A percentile compares a stretch with the other conserved stretches of the same genome.
Conservation (phyloP, 768 basidiomycete genomes). For the Boletus reticuloceps region DNA sequence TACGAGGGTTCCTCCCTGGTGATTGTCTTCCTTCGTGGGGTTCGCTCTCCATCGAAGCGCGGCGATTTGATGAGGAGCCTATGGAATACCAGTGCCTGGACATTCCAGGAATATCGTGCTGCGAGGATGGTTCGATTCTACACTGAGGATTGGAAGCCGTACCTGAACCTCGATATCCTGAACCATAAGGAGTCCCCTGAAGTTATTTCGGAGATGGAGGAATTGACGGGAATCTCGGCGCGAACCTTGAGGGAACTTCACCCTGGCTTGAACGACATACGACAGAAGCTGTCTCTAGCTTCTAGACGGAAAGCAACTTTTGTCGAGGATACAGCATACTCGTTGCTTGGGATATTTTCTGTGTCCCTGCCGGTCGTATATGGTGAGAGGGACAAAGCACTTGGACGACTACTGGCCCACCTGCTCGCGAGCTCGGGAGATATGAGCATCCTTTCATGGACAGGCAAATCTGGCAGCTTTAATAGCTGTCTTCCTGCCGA, state of each 20-base stretch:
- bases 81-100: not conserved
- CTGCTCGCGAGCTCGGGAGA: not conserved
- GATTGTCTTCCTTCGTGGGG: not conserved
- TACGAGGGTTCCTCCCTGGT: not conserved
- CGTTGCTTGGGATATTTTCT: not conserved
- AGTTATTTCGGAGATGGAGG: not conserved
- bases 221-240: too few species aligned
- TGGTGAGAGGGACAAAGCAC: not conserved
- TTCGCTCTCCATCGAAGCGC: not conserved
- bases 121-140: not conserved
- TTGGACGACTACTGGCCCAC: not conserved
- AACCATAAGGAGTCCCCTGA: not conserved
- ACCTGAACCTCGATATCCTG: not conserved
- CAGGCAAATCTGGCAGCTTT: not conserved
- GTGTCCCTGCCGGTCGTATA: not conserved
- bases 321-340: not conserved
- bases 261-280: not conserved
- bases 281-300: not conserved
- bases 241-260: too few species aligned
- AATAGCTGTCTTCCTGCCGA: not conserved
- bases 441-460: not conserved
- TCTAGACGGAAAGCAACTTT: not conserved
- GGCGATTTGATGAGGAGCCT: not conserved
- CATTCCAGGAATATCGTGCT: not conserved
- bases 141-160: not conserved